Percentiles rank a stretch among this genome's conserved stretches.
Evolutionary conservation across 2,329 filamentous ascomycete species (phyloP).

Genomic region (Aspergillus sp.): DNA sequence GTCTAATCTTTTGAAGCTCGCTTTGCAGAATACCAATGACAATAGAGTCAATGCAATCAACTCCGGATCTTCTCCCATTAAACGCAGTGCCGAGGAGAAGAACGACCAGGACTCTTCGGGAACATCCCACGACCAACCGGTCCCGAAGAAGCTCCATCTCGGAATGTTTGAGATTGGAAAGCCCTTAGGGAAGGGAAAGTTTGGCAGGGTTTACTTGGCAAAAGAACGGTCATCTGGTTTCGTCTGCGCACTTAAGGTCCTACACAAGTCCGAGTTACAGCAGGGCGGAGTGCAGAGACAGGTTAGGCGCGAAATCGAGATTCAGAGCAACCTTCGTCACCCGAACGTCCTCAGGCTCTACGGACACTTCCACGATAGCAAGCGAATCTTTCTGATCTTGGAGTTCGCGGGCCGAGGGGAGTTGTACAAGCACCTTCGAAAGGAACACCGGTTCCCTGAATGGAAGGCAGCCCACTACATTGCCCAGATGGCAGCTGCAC

Average conservation of each 20-base stretch:
- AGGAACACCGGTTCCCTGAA: constrained; percentile 71
- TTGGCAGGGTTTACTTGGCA: constrained; percentile 76
- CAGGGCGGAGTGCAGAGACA: constrained; percentile 79
- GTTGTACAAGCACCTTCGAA: constrained; percentile 76
- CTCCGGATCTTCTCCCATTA: constrained; percentile 55
- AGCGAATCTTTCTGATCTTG: constrained; percentile 77
- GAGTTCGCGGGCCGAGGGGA: constrained; percentile 82
- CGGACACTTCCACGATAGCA: constrained; percentile 82
- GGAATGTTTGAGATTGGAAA: constrained; percentile 93
- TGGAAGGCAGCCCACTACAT: constrained; percentile 82
- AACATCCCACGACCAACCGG: constrained; percentile 51
- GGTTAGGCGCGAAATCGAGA: constrained; percentile 79
- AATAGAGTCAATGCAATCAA: constrained; percentile 47
- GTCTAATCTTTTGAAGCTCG: constrained; percentile 77
- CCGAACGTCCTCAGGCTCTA: constrained; percentile 78
- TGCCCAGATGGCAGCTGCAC: constrained; percentile 80
- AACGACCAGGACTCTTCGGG: constrained; percentile 4
- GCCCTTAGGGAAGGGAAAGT: constrained; percentile 78
- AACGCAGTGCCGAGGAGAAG: constrained; percentile 44
- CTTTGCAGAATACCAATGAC: constrained; percentile 68
- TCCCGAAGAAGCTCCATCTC: constrained; percentile 61
- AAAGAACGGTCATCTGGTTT: constrained; percentile 71
- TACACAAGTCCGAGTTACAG: constrained; percentile 75
- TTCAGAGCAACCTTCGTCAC: constrained; percentile 78
- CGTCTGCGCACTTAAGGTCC: constrained; percentile 77